phyloP scores from a whole-genome alignment of 805 yeast species.

The Hanseniaspora nectarophila region DNA sequence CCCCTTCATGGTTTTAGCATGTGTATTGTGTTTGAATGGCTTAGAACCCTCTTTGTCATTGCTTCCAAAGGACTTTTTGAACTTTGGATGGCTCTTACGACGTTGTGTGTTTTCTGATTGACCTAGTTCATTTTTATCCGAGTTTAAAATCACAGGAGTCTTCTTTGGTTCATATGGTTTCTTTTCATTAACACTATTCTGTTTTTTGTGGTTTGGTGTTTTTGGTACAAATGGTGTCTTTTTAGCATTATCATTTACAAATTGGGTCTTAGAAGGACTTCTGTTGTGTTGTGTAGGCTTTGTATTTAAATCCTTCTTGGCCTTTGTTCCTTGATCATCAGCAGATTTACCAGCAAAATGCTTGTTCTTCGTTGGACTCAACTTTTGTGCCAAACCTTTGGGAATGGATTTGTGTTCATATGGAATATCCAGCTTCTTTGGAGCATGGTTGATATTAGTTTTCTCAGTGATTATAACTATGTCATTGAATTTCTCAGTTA shows the following conservation, averaged over 20 bases:
- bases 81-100: background rate
- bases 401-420: constrained; percentile 11
- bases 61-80: background rate
- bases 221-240: background rate
- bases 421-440: constrained; percentile 17
- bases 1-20: background rate
- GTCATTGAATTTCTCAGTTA: background rate
- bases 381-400: background rate
- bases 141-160: background rate
- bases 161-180: background rate
- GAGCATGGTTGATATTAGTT: constrained; percentile 16
- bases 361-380: background rate
- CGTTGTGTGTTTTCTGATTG: background rate
- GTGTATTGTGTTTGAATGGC: background rate
- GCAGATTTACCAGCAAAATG: background rate
- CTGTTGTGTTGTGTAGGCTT: no score
- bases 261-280: no score
- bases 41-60: background rate
- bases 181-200: background rate
- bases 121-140: background rate
- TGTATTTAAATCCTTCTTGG: background rate
- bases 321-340: background rate
- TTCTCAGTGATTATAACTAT: constrained; percentile 5
- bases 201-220: background rate
- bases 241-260: no score